Evolutionary conservation across 139 green algal genomes (phyloP), one percentile per base, ranked within the genome.

Genomic region (Closterium sp.): DNA sequence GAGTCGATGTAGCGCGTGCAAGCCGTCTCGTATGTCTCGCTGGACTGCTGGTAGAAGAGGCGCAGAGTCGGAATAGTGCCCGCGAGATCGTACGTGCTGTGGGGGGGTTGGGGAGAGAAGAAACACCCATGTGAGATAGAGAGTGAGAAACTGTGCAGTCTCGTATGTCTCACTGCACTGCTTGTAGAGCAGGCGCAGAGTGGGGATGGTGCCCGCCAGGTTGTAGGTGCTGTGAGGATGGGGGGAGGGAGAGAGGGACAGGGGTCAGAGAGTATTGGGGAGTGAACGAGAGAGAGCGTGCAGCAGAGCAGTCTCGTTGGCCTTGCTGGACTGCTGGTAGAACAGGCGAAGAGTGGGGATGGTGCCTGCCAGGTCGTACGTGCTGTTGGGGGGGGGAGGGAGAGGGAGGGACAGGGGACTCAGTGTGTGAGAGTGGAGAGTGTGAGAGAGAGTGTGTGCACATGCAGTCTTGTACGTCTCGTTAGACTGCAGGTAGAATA

Each of bases 111-210:
- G 55, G 55, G 55, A 76, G 16, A 28, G n/a, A n/a, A n/a, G n/a
- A n/a, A n/a, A n/a, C n/a, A n/a, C n/a, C n/a, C 5, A 19, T 28
- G 55, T 2, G 55, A 76, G 55, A 76, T 28, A 28, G 8, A 16
- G 55, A 76, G 55, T n/a, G 12, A 19, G 55, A 76, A 12, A 1
- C 7, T 10, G 0, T 76, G 55, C 38, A 66, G 38, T 55, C 84
- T 93, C 91, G 88, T 93, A 92, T 7, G 34, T 90, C 8, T 91
- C 88, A n/a, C 91, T 93, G 10, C 87, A 88, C 32, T 87, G 87
- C n/a, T 92, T 19, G 87, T 93, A 92, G 32, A 69, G 89, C 25
- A 31, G 8, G 30, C 25, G 25, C 34, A 93, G 84, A 5, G 86
- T 88, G 30, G 91, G 91, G 16, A 92, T 10, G 9, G 7, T 34